phyloP scores from a whole-genome alignment of 139 green algal species.

The Chlorella sp. region DNA sequence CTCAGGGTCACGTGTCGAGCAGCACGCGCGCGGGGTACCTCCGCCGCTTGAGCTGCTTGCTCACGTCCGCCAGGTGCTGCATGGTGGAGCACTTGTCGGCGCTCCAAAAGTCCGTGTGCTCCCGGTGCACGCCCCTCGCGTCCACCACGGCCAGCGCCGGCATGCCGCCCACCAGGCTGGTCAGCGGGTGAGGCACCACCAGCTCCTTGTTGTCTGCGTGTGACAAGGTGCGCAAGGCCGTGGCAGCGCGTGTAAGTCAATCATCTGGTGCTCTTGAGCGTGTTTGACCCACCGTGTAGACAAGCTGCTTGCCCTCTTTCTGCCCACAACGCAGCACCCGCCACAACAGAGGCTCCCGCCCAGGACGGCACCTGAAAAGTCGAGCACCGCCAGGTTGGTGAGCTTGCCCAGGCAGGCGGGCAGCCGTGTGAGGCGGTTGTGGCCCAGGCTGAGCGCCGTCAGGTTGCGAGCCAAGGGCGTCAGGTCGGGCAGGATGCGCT shows the following conservation, averaged over 20 bases:
- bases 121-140: constrained; percentile 38
- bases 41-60: constrained; percentile 39
- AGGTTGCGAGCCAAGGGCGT: constrained; percentile 23
- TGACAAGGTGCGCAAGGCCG: too few relatives aligned
- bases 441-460: constrained; percentile 35
- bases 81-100: constrained; percentile 53
- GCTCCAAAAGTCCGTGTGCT: constrained; percentile 13
- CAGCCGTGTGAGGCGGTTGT: constrained; percentile 41
- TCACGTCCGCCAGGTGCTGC: constrained; percentile 36
- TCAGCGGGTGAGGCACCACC: constrained; percentile 22
- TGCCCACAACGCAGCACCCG: too few relatives aligned
- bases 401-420: constrained; percentile 30
- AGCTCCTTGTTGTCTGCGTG: constrained; percentile 36
- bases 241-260: too few relatives aligned
- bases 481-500: constrained; percentile 32
- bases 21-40: constrained; percentile 17
- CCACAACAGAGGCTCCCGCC: too few relatives aligned
- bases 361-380: constrained; percentile 24
- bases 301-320: too few relatives aligned
- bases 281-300: too few relatives aligned
- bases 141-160: constrained; percentile 31
- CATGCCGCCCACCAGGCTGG: constrained; percentile 21
- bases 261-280: too few relatives aligned
- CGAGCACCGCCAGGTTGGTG: constrained; percentile 27
- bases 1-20: constrained; percentile 16